These are phyloP conservation scores for Pseudozyma thailandica DNA, from an alignment of 1,284 basidiomycete species.

Conservation along the genomic window DNA sequence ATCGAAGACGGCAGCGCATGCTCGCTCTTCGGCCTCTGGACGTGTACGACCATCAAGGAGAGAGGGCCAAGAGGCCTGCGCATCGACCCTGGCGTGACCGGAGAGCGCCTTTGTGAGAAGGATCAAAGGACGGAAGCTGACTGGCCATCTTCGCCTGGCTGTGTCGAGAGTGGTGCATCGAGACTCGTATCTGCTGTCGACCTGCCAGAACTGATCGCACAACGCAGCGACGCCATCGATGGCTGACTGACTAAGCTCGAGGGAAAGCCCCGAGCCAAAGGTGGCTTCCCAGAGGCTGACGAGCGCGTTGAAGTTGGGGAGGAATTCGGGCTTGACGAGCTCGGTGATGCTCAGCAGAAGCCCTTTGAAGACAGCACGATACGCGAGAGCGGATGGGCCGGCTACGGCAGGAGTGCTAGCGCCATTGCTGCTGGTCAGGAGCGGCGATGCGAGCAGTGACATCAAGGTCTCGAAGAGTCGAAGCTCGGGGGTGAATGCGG, in stretches of 20 bases:
- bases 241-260: constrained; percentile 41
- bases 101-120: constrained; percentile 81
- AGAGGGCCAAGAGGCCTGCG: constrained; percentile 44
- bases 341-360: constrained; percentile 75
- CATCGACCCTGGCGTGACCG: constrained; percentile 67
- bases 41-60: constrained; percentile 26
- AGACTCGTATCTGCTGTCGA: constrained; percentile 74
- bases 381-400: constrained; percentile 82
- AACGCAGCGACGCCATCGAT: constrained; percentile 76
- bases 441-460: constrained; percentile 60
- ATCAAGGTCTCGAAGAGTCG: constrained; percentile 62
- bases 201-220: constrained; percentile 81
- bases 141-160: constrained; percentile 81
- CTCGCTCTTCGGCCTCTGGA: constrained; percentile 39
- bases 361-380: constrained; percentile 84
- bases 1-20: constrained; percentile 77
- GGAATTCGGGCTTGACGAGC: constrained; percentile 76
- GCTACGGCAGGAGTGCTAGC: constrained; percentile 71
- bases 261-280: constrained; percentile 72
- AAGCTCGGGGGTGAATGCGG: constrained; percentile 65
- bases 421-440: constrained; percentile 57
- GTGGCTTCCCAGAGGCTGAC: constrained; percentile 82
- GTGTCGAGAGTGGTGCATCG: constrained; percentile 79
- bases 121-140: constrained; percentile 78
- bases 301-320: constrained; percentile 74